Evolutionary conservation across 495 filamentous ascomycete genomes (phyloP).

Genomic region (Xylaria grammica): DNA sequence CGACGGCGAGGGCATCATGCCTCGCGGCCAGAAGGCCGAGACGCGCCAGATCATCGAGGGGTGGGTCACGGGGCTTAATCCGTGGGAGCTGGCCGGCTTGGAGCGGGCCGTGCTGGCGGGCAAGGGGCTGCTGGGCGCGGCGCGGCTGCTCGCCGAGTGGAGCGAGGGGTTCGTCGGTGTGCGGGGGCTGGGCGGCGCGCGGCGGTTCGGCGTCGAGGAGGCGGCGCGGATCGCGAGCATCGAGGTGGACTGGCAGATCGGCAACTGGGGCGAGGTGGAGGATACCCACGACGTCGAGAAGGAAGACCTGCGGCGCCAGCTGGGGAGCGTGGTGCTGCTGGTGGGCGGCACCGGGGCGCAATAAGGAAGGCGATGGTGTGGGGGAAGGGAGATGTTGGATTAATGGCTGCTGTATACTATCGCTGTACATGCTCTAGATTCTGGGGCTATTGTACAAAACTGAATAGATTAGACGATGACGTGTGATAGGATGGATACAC

Average conservation of each 20-base stretch:
- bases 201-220: conserved; percentile 66
- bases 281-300: conserved; percentile 97
- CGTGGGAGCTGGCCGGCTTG: conserved; percentile 83
- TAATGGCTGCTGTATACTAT: not conserved
- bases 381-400: not conserved
- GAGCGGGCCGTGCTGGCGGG: conserved; percentile 82
- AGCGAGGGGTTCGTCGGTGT: conserved; percentile 67
- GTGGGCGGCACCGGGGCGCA: conserved; percentile 61
- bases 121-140: conserved; percentile 83
- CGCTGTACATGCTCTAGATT: not conserved
- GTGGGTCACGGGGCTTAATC: conserved; percentile 74
- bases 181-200: conserved; percentile 27
- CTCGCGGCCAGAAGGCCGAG: conserved; percentile 67
- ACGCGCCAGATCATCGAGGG: conserved; percentile 75
- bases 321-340: conserved; percentile 83
- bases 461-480: not conserved
- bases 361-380: conserved; percentile 5
- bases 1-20: conserved; percentile 74
- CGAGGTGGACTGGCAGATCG: conserved; percentile 90
- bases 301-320: conserved; percentile 85
- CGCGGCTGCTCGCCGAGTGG: conserved; percentile 84
- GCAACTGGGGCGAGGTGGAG: conserved; percentile 94
- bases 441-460: conserved; percentile 5
- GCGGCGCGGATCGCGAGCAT: conserved; percentile 77
- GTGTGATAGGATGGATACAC: too few species aligned